phyloP scores from a whole-genome alignment of 164 flowering plant species.

The Litsea cubeba region DNA sequence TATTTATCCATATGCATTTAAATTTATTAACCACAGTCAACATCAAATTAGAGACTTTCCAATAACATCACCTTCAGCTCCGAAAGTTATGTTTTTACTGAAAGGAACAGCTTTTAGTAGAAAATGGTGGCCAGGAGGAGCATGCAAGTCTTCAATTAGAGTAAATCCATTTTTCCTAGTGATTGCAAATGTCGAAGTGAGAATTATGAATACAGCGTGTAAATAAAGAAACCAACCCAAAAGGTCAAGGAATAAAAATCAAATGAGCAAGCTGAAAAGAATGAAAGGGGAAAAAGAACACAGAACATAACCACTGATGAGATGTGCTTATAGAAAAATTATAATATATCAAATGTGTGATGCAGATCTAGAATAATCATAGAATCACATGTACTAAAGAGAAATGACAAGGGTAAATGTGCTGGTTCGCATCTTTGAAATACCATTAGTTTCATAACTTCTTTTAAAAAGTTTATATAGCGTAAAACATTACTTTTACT shows the following conservation, averaged over 20 bases:
- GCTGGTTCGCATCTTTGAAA: no score
- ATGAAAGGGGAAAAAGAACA: neutral
- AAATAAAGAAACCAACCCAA: neutral
- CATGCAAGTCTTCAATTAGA: conserved; percentile 72
- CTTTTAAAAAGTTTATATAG: no score
- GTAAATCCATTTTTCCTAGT: conserved; percentile 87
- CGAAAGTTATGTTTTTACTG: conserved; percentile 93
- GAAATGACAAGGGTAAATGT: no score
- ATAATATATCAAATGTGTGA: no score
- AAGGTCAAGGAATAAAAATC: neutral
- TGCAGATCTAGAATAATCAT: no score
- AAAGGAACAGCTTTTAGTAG: conserved; percentile 82
- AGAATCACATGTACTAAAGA: no score
- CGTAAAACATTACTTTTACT: no score
- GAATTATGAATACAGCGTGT: neutral
- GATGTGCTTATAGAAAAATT: no score
- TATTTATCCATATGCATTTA: neutral
- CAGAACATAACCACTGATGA: no score
- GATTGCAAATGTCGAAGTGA: conserved; percentile 14
- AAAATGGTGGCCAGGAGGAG: conserved; percentile 77
- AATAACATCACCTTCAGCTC: conserved; percentile 67
- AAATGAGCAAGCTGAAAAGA: neutral
- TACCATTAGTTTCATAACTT: no score
- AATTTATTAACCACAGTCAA: neutral
- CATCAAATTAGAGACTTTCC: neutral